Evolutionary conservation across 768 basidiomycete genomes (phyloP).

Genomic region (Rhizopogon sp.): DNA sequence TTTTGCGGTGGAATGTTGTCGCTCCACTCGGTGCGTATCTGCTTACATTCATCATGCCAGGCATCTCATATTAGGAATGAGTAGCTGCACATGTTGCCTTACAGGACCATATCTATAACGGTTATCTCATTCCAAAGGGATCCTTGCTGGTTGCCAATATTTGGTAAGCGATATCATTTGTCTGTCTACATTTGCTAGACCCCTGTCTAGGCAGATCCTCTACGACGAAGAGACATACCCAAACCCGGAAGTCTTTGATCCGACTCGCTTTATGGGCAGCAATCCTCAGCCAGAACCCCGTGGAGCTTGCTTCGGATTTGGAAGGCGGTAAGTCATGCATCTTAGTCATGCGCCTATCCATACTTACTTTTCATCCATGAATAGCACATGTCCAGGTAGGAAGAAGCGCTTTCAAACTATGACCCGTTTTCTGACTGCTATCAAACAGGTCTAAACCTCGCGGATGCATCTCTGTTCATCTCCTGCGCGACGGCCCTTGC

Average conservation of each 20-base stretch:
- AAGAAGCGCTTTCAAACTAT: not conserved
- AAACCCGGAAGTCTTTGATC: constrained; percentile 8
- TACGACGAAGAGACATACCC: constrained; percentile 6
- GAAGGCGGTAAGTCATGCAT: not conserved
- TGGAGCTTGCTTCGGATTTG: constrained; percentile 11
- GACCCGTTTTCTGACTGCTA: not conserved
- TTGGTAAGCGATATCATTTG: constrained; percentile 4
- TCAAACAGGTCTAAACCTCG: not conserved
- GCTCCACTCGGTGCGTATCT: constrained; percentile 1
- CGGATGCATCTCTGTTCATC: constrained; percentile 6
- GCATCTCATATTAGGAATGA: not conserved
- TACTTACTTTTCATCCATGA: not conserved
- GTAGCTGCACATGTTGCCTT: constrained; percentile 4
- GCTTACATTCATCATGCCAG: no score
- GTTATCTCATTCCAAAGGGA: constrained; percentile 17
- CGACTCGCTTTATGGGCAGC: constrained; percentile 7
- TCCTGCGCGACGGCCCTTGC: constrained; percentile 3
- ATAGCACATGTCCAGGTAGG: constrained; percentile 4
- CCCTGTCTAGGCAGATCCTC: constrained; percentile 6
- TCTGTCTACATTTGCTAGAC: not conserved
- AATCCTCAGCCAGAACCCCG: constrained; percentile 4
- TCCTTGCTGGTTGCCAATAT: constrained; percentile 1
- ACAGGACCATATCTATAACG: constrained; percentile 15
- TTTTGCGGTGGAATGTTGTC: not conserved
- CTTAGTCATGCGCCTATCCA: no score